Percentiles rank a stretch among this genome's conserved stretches.
phyloP scores from a whole-genome alignment of 306 rosid genomes.

The Calophaca sinica region DNA sequence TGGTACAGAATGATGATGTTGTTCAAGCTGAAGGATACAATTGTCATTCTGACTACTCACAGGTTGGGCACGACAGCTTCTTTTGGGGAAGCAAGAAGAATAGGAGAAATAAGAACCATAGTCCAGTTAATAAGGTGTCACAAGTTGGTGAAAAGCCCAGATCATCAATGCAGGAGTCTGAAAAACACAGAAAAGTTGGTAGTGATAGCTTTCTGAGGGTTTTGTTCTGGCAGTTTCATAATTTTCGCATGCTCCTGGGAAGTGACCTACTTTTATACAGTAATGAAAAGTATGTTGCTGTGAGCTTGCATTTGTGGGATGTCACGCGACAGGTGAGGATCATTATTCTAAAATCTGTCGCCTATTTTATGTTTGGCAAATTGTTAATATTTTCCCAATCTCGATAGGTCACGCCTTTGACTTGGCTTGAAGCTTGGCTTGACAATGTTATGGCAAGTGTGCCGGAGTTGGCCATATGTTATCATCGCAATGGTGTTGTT shows the following conservation, averaged over 20 bases:
- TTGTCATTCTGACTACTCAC: conserved; percentile 63
- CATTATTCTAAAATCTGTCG: conserved; percentile 36
- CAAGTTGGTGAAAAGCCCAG: conserved; percentile 85
- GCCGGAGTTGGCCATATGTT: conserved; percentile 96
- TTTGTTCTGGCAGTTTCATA: conserved; percentile 96
- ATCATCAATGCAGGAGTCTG: conserved; percentile 78
- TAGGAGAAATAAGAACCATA: conserved; percentile 60
- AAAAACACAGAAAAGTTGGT: conserved; percentile 78
- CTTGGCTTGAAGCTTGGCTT: conserved; percentile 99
- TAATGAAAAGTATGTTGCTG: conserved; percentile 93
- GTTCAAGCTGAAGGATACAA: conserved; percentile 62
- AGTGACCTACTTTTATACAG: conserved; percentile 93
- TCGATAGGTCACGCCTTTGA: conserved; percentile 85
- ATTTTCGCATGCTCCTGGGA: conserved; percentile 96
- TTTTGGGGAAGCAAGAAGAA: conserved; percentile 74
- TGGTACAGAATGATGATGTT: conserved; percentile 62
- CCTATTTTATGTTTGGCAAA: conserved; percentile 26
- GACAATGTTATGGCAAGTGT: conserved; percentile 99
- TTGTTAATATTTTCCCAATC: conserved; percentile 40
- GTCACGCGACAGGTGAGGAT: conserved; percentile 78
- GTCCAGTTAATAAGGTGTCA: conserved; percentile 72
- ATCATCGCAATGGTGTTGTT: conserved; percentile 94
- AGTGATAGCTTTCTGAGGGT: conserved; percentile 79
- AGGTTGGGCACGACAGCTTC: conserved; percentile 60
- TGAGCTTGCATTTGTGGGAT: conserved; percentile 98